These are phyloP conservation scores for Parsonsia alboflavescens DNA, from an alignment of 257 asterid genomes.

Conservation along the genomic window DNA sequence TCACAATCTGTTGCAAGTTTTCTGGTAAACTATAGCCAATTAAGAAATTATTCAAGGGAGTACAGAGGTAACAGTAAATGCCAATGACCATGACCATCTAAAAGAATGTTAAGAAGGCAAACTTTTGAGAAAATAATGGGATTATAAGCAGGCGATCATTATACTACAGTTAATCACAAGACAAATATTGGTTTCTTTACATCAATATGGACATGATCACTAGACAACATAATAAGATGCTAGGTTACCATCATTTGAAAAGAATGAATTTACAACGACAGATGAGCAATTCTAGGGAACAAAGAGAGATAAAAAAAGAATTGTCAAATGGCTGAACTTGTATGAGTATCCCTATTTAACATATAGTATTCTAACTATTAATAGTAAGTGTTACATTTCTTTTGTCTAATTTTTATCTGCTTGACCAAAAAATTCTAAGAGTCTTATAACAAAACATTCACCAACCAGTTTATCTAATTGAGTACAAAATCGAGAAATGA, in stretches of 20 bases:
- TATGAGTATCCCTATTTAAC: not conserved
- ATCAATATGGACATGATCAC: not conserved
- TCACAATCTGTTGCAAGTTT: constrained; percentile 64
- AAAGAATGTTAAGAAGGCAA: not conserved
- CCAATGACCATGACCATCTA: not conserved
- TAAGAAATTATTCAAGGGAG: constrained; percentile 21
- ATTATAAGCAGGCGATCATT: not conserved
- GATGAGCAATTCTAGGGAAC: not conserved
- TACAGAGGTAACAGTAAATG: not conserved
- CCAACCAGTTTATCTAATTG: not conserved
- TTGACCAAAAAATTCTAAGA: not conserved
- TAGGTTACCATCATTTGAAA: not conserved
- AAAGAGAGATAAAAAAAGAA: not conserved
- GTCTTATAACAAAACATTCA: not conserved
- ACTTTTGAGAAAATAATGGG: not conserved
- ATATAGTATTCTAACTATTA: not conserved
- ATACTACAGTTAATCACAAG: not conserved
- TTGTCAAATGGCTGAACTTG: not conserved
- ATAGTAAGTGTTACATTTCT: not conserved
- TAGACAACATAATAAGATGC: not conserved
- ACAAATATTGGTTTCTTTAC: not conserved
- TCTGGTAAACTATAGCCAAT: constrained; percentile 34
- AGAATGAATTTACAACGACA: not conserved
- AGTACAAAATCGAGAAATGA: not conserved
- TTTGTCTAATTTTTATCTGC: not conserved